Evolutionary conservation across 23 red algal genomes (phyloP).

Genomic region (Gracilaria vermiculophylla): DNA sequence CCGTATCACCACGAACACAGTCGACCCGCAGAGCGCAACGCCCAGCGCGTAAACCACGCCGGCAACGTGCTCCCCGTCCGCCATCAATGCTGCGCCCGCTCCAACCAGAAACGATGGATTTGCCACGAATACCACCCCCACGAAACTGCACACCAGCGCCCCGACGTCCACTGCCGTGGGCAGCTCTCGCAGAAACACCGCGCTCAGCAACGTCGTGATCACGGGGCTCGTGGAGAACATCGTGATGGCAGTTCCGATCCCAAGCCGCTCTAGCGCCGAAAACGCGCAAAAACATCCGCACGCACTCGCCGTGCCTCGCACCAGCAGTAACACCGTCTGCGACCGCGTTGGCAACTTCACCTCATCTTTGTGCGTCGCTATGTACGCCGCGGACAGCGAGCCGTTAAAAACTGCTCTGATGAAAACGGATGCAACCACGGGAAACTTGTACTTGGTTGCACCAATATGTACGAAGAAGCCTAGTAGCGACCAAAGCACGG

Average conservation of each 20-base stretch:
- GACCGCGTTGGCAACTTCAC: background rate
- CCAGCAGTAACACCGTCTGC: background rate
- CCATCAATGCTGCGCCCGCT: background rate
- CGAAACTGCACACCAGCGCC: constrained; percentile 5
- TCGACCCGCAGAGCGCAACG: background rate
- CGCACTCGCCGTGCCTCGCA: background rate
- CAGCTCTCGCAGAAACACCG: background rate
- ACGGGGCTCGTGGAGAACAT: constrained; percentile 23
- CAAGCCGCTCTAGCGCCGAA: background rate
- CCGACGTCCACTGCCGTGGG: background rate
- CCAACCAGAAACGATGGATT: background rate
- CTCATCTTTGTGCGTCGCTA: background rate
- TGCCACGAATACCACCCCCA: constrained; percentile 22
- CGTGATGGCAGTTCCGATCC: constrained; percentile 26
- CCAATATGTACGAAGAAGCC: background rate
- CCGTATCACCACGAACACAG: background rate
- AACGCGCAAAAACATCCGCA: background rate
- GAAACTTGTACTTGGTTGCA: background rate
- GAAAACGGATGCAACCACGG: background rate
- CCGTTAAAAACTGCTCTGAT: background rate
- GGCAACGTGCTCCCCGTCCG: background rate
- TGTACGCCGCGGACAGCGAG: background rate
- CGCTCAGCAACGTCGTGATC: constrained; percentile 24
- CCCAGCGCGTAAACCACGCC: background rate
- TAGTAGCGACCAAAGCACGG: background rate